Evolutionary conservation across 164 flowering plant species (phyloP), one percentile per base, ranked within the genome.

Genomic region (Sextonia rubra): DNA sequence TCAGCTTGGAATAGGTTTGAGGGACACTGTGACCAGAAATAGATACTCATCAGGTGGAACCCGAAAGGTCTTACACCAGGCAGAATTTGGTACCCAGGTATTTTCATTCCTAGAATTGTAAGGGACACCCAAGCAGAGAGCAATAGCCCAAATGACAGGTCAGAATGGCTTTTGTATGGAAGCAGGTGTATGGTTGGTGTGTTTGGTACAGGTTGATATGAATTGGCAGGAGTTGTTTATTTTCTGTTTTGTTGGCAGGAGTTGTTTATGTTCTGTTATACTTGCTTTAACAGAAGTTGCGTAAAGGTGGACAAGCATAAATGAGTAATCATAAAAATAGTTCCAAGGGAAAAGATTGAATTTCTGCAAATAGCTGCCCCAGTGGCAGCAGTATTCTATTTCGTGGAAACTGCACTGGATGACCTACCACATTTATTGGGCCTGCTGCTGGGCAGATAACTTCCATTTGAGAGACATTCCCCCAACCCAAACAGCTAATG

Each of bases 151-250:
- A 9, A 65, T 66, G 52, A 29, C 14, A 24, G 20, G 11, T 44
- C 52, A 23, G 14, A 15, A 69, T 32, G 44, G 20, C 8, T 23
- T 48, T 48, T 12, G 20, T 48, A 69, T 23, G 60, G 11, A 12
- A 69, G 60, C 49, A 47, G 71, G 61, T 47, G 22, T 17, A 24
- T 25, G 29, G 29, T 69, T 69, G 71, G 60, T 66, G 44, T 7
- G 52, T 64, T 64, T 64, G 67, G 67, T 64, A 64, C 20, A 29
- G 47, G 37, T 64, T 64, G 67, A 64, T 64, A 64, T 27, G 44
- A 20, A 64, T 64, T 64, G 67, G 67, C 17, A 30, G 32, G 67
- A 29, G 69, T 66, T 66, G 69, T 66, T 64, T 64, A 64, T 17
- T 30, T 18, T 64, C n/a, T 64, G 15, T 66, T 7, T n/a, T n/a